A percentile compares a stretch with the other conserved stretches of the same genome.
Conservation (phyloP, 2,329 filamentous ascomycete genomes). For the Trichophyton schoenleinii region DNA sequence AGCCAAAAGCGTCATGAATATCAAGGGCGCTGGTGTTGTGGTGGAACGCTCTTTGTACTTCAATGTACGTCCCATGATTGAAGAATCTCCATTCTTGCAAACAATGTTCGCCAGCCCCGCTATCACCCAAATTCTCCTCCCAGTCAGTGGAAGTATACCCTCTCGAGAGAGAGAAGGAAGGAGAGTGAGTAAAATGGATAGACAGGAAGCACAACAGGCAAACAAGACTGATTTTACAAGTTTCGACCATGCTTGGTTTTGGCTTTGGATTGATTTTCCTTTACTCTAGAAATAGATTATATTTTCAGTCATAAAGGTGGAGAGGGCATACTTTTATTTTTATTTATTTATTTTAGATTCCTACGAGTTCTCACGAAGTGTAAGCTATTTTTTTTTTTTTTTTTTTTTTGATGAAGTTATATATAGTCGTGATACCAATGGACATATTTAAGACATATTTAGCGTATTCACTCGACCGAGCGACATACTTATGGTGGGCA, state of each 20-base stretch:
- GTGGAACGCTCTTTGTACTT: neutral
- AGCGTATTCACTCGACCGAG: neutral
- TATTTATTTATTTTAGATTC: neutral
- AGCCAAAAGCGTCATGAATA: constrained; percentile 25
- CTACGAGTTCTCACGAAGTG: neutral
- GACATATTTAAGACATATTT: neutral
- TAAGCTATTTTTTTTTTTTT: neutral
- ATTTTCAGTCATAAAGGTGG: neutral
- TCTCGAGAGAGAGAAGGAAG: neutral
- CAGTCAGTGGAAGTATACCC: neutral
- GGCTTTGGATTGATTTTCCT: neutral
- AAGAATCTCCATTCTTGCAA: neutral
- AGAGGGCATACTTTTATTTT: neutral
- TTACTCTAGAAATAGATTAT: neutral
- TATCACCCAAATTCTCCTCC: neutral
- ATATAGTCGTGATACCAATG: neutral
- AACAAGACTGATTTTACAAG: neutral
- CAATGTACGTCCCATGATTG: neutral
- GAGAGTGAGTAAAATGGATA: neutral
- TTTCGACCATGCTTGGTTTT: neutral
- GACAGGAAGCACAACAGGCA: too few species aligned
- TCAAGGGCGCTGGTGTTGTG: neutral
- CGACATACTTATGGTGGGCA: neutral
- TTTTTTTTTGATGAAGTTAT: neutral
- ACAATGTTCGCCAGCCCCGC: neutral